Base-by-base conservation (phyloP, 1,284 basidiomycete genomes). In the Cutaneotrichosporon spelunceum region DNA sequence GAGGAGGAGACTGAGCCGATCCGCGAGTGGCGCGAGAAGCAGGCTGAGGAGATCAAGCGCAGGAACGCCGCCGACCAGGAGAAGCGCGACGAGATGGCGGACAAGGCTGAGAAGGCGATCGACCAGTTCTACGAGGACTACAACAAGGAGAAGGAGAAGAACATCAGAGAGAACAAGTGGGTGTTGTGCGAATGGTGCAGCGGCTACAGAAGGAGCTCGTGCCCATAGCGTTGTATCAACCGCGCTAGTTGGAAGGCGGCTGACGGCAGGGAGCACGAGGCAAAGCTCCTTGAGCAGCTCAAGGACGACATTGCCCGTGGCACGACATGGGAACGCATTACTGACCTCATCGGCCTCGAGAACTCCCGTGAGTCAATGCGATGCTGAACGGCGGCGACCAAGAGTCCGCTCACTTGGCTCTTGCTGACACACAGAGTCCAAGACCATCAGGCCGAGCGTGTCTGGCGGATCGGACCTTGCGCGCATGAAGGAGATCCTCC, bases 61-160 rank as follows among this genome's bases (percentile, higher is more conserved):
- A 71, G 94, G 86, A 84, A 86, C 76, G 91, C 90, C 68, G 86
- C 84, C 53, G 89, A 90, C 42, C 87, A 88, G 77, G 83, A 83
- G 53, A 88, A 87, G 78, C 88, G 89, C 70, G 89, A 91, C 70
- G 92, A 95, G 73, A 91, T 88, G 53, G 87, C 93, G 70, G 84
- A 85, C 56, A 90, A 88, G 76, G 96, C 96, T 23, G 93, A 98
- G 78, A 86, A 88, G 71, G 85, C 90, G 30, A 97, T 99, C 68
- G 96, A 99, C 80, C 85, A 89, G 72, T 99, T 98, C 78, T 99
- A 99, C 78, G 91, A 93, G 74, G 87, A 91, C 60, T 98, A 99
- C 79, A 87, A 93, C 60, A 83, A 84, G 66, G 89, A 91, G 82
- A 97, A 96, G 82, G 92, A 95, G 81, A 87, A 87, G 76, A 90